Conservation (phyloP, 352 stramenopile genomes). For the Phytophthora kernoviae region DNA sequence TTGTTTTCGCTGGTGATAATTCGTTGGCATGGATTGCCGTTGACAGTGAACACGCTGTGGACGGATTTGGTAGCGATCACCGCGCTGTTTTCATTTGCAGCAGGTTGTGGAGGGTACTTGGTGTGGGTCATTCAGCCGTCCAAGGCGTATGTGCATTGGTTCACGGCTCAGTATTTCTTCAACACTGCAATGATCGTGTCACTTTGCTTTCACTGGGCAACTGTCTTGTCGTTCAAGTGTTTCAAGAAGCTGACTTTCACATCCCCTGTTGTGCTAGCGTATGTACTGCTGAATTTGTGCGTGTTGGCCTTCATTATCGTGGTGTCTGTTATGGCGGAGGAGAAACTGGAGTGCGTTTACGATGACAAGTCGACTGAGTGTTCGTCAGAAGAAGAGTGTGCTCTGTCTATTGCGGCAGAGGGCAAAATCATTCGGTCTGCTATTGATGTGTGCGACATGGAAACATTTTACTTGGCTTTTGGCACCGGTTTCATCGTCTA, state of each 20-base stretch:
- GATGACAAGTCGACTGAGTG: constrained; percentile 61
- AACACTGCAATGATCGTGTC: constrained; percentile 88
- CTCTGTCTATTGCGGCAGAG: constrained; percentile 61
- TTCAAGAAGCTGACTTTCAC: constrained; percentile 89
- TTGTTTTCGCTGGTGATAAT: constrained; percentile 86
- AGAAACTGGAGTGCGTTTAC: constrained; percentile 80
- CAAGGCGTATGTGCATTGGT: constrained; percentile 86
- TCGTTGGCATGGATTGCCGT: constrained; percentile 78
- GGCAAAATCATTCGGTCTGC: constrained; percentile 71
- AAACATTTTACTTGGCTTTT: constrained; percentile 81
- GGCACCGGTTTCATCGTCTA: constrained; percentile 83
- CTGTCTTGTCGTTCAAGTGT: constrained; percentile 83
- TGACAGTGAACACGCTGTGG: constrained; percentile 85
- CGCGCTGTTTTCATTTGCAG: constrained; percentile 82
- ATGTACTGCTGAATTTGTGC: constrained; percentile 64
- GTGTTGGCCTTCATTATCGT: constrained; percentile 74
- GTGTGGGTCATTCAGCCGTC: constrained; percentile 88
- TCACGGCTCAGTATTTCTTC: constrained; percentile 89
- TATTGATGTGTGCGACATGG: constrained; percentile 76
- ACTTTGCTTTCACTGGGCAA: constrained; percentile 88
- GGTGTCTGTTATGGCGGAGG: constrained; percentile 52
- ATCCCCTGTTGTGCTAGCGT: constrained; percentile 76
- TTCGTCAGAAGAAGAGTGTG: constrained; percentile 58
- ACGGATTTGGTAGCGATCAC: constrained; percentile 87
- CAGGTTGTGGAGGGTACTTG: constrained; percentile 74